Base-by-base conservation (phyloP, 371 early-diverging fungal genomes). In the Apophysomyces ossiformis region DNA sequence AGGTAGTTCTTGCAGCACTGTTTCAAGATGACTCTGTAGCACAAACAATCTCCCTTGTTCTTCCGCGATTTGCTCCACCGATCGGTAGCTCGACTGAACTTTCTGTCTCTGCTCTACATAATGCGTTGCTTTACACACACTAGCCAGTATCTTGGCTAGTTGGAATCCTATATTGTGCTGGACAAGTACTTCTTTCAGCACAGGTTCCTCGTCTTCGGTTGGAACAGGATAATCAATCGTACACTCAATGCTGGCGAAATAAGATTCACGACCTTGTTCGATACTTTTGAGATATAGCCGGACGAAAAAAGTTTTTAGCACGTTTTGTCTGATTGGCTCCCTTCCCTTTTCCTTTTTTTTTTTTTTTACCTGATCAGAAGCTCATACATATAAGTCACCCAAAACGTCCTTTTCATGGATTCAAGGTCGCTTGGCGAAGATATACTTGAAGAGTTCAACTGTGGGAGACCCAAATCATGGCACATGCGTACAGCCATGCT, bases 401-500 rank as follows among this genome's bases (percentile, higher is more conserved):
- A 80, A 57, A 83, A 83, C 0, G 81, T 77, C 36, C 83, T 65
- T 59, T 74, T 70, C 50, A 70, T 73, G 5, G 70, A 68, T 58
- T 83, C 81, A 2, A 71, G 32, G 62, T 68, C 74, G 57, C 70
- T 35, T 37, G 69, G 38, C 46, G 81, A 71, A 41, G 54, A 50
- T 50, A 50, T 26, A 76, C 61, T 78, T 82, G 39, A 71, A 78
- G 60, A 79, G n/a, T 85, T 57, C n/a, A 72, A 43, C 50, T 72
- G 67, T 4, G 76, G 60, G 16, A 90, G 69, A 9, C 89, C 89
- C 3, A 95, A 72, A 61, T 92, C 93, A 61, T 88, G 82, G 13
- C 90, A 88, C 90, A 93, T 93, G 16, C 87, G 81, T 11, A 90
- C 86, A 21, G 93, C 95, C 86, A 77, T 74, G 1, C 78, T 69